Evolutionary conservation across 495 filamentous ascomycete genomes (phyloP).

Genomic region (Amphirosellinia nigrospora): DNA sequence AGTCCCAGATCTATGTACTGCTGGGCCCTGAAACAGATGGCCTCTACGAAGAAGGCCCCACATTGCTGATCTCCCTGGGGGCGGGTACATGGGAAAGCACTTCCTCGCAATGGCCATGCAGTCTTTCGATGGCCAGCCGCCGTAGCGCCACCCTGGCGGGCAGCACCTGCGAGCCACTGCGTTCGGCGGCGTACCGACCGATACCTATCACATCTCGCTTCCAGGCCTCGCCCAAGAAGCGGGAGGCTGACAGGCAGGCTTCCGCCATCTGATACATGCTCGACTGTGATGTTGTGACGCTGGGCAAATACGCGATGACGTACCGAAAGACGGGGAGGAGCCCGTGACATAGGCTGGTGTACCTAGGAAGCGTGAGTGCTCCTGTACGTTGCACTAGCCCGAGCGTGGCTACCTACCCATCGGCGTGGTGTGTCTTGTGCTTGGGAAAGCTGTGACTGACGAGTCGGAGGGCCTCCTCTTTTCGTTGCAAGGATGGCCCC

Average conservation of each 20-base stretch:
- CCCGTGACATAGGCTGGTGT: not conserved
- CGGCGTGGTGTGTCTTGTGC: slow-evolving; percentile 7
- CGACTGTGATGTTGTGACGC: not conserved
- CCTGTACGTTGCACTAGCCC: not conserved
- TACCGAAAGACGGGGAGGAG: not conserved
- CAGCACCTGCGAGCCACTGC: not conserved
- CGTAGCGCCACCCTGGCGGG: not conserved
- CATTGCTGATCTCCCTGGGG: not conserved
- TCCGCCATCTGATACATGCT: slow-evolving; percentile 22
- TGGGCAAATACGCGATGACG: not conserved
- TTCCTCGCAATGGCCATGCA: not conserved
- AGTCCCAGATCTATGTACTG: not conserved
- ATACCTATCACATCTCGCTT: not conserved
- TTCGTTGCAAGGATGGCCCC: not conserved
- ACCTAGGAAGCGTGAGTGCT: not conserved
- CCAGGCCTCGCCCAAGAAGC: slow-evolving; percentile 22
- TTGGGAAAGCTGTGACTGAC: slow-evolving; percentile 24
- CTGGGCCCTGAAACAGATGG: slow-evolving; percentile 1
- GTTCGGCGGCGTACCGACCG: not conserved
- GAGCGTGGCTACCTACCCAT: not conserved
- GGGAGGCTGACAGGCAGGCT: slow-evolving; percentile 21
- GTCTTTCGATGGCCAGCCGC: slow-evolving; percentile 2
- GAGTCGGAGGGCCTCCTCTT: slow-evolving; percentile 17
- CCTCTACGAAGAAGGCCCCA: not conserved
- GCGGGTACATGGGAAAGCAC: not conserved